Base-by-base conservation (phyloP, 2,329 filamentous ascomycete genomes). In the Colletotrichum musicola region DNA sequence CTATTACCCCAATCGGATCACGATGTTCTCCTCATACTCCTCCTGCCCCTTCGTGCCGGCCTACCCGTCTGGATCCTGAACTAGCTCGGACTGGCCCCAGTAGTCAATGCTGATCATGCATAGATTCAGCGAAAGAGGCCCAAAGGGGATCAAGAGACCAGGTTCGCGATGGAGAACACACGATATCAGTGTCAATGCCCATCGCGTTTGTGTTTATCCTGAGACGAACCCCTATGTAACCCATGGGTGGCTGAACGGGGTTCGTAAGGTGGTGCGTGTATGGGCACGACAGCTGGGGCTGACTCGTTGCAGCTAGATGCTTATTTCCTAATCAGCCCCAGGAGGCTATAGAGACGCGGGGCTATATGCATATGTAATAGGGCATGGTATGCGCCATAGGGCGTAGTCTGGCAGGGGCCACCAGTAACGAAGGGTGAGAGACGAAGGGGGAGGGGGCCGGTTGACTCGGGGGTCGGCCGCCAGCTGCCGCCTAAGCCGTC, bases 201-300 rank as follows among this genome's bases (percentile, higher is more conserved):
- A 42, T 55, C 47, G 18, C 56, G 40, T 27, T 25, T 38, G 20
- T n/a, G 50, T 49, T 49, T 18, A 12, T 49, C 20, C 60, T 55
- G 46, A 60, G 54, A 59, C 54, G 27, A 27, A 16, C 47, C 40
- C 64, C 22, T 44, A 20, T 38, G 35, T 22, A 53, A 58, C 46
- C 59, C 53, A 67, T 57, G 53, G 35, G 59, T 35, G 46, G 35
- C 59, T 56, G 53, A 16, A 63, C 27, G 44, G 38, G 54, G 44
- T 30, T 30, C 58, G 64, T 67, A 44, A 63, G 38, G 22, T 27
- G 44, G 51, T 58, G 40, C 64, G 64, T 67, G 64, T 53, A 53
- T 22, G 47, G 44, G n/a, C 46, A 44, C 46, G 58, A 51, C 44
- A 58, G 51, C 54, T 50, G 14, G 10, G 47, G 59, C 51, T 53